phyloP scores from a whole-genome alignment of 2,329 filamentous ascomycete genomes.

The Moelleriella libera region DNA sequence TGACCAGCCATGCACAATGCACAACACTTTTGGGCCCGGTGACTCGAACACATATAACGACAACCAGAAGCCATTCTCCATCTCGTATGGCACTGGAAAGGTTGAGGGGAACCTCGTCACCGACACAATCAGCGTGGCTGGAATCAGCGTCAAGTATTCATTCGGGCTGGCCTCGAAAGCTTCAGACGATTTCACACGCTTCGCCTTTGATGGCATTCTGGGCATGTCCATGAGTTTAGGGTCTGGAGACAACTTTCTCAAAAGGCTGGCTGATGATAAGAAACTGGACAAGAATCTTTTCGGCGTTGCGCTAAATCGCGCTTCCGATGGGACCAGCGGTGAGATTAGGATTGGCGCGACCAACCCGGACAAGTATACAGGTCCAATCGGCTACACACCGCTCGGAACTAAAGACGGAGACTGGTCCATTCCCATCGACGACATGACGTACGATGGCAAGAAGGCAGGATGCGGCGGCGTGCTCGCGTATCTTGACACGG shows the following conservation, averaged over 20 bases:
- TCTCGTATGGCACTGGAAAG: constrained; percentile 65
- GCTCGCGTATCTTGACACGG: constrained; percentile 67
- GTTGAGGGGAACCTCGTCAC: constrained; percentile 52
- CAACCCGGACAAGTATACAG: constrained; percentile 52
- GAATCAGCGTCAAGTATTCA: constrained; percentile 45
- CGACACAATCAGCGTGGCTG: constrained; percentile 55
- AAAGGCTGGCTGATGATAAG: constrained; percentile 41
- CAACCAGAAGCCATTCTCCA: constrained; percentile 40
- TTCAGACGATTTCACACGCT: constrained; percentile 60
- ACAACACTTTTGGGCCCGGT: constrained; percentile 52
- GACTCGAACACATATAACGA: constrained; percentile 51
- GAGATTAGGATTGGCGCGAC: constrained; percentile 64
- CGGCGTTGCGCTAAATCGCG: constrained; percentile 55
- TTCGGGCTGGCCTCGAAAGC: constrained; percentile 63
- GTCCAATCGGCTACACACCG: constrained; percentile 52
- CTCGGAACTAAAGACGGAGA: constrained; percentile 35
- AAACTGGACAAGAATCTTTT: constrained; percentile 51
- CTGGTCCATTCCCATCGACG: constrained; percentile 62
- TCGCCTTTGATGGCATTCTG: constrained; percentile 79
- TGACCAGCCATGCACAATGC: constrained; percentile 50
- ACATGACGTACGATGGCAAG: constrained; percentile 47
- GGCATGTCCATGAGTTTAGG: constrained; percentile 55
- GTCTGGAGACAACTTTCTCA: constrained; percentile 51
- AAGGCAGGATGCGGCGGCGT: constrained; percentile 38
- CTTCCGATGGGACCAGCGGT: constrained; percentile 55